Evolutionary conservation across 2,329 filamentous ascomycete species (phyloP).

Genomic region (Talaromyces sp.): DNA sequence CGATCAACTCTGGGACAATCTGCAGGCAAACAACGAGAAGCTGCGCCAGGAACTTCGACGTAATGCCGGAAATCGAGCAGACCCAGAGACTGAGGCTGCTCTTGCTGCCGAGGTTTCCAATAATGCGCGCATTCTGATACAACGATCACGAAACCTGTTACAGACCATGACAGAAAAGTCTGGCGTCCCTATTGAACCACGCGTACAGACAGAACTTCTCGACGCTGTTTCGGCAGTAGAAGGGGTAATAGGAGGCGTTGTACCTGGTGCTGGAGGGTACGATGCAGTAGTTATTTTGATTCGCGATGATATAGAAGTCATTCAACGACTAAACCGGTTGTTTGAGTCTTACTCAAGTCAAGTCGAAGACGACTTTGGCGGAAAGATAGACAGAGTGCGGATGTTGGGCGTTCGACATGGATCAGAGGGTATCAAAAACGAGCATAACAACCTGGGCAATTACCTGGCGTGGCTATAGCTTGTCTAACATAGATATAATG

Average conservation of each 20-base stretch:
- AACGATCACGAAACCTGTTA: constrained; percentile 58
- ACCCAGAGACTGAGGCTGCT: constrained; percentile 27
- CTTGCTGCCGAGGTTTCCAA: constrained; percentile 44
- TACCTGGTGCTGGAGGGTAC: constrained; percentile 89
- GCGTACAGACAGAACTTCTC: constrained; percentile 76
- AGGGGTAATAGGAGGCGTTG: constrained; percentile 85
- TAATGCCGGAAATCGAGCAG: constrained; percentile 46
- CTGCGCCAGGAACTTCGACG: constrained; percentile 63
- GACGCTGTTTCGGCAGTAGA: constrained; percentile 68
- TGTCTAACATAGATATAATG: neutral
- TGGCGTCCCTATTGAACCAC: constrained; percentile 83
- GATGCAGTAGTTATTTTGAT: constrained; percentile 84
- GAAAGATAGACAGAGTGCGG: constrained; percentile 44
- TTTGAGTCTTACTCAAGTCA: constrained; percentile 62
- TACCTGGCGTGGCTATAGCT: constrained; percentile 37
- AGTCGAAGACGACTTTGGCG: constrained; percentile 43
- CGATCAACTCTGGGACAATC: constrained; percentile 65
- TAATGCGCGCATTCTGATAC: constrained; percentile 52
- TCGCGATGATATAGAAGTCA: constrained; percentile 65
- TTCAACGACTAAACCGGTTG: constrained; percentile 58
- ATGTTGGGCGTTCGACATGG: constrained; percentile 46
- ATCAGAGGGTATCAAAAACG: constrained; percentile 44
- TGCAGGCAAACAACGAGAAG: constrained; percentile 71
- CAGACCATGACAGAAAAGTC: constrained; percentile 71
- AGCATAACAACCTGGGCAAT: constrained; percentile 30